phyloP scores from a whole-genome alignment of 177 flowering plant species.

The Vitis hybrid region DNA sequence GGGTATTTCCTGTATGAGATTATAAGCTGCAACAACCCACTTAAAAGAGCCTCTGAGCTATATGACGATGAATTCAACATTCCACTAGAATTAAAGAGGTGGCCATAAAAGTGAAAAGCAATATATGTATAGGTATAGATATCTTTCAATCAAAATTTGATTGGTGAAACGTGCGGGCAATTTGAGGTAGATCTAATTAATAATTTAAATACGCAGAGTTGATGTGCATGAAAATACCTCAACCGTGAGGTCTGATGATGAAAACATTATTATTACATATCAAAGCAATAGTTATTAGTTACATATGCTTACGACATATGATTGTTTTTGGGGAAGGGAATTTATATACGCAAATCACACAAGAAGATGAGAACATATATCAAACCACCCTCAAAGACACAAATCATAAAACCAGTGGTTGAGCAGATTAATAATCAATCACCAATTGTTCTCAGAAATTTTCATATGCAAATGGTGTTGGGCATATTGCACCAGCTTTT shows the following conservation, averaged over 20 bases:
- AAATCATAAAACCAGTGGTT: not conserved
- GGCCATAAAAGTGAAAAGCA: too few species aligned
- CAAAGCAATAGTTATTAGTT: not conserved
- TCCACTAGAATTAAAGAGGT: too few species aligned
- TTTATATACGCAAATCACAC: not conserved
- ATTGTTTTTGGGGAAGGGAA: not conserved
- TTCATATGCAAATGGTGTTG: conserved; percentile 31
- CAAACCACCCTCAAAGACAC: not conserved
- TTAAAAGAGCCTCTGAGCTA: too few species aligned
- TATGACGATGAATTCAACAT: too few species aligned
- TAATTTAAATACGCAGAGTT: too few species aligned
- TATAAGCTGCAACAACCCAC: too few species aligned
- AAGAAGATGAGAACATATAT: not conserved
- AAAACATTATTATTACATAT: not conserved
- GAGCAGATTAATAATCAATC: not conserved
- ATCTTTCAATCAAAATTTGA: too few species aligned
- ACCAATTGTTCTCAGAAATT: conserved; percentile 20
- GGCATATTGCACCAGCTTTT: conserved; percentile 29
- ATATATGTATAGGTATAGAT: too few species aligned
- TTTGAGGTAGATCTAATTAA: too few species aligned
- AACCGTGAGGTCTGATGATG: not conserved
- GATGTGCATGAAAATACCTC: too few species aligned
- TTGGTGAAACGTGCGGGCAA: too few species aligned
- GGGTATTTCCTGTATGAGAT: too few species aligned
- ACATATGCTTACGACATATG: not conserved